phyloP scores from a whole-genome alignment of 768 basidiomycete species.

The Asterophora lycoperdoides region DNA sequence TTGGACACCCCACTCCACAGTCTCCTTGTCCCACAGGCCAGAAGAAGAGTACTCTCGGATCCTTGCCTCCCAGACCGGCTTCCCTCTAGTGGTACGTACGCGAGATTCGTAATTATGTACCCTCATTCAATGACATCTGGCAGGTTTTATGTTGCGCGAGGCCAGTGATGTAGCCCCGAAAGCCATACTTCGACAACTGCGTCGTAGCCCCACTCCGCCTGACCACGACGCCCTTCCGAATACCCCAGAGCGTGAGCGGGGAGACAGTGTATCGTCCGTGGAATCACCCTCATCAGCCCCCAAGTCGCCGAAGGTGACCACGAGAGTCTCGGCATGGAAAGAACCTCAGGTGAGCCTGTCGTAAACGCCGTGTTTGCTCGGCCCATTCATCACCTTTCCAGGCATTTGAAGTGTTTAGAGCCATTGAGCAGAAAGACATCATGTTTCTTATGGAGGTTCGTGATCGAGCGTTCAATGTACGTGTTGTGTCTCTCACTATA shows the following conservation, averaged over 20 bases:
- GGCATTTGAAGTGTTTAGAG: constrained; percentile 68
- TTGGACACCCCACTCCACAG: constrained; percentile 17
- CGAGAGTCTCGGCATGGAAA: constrained; percentile 35
- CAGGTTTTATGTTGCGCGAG: constrained; percentile 72
- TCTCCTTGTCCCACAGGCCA: constrained; percentile 19
- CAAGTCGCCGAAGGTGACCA: constrained; percentile 10
- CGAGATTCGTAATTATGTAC: constrained; percentile 2
- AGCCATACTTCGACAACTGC: constrained; percentile 52
- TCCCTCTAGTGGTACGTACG: constrained; percentile 53
- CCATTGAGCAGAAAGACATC: constrained; percentile 82
- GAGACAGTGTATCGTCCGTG: constrained; percentile 21
- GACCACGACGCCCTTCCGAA: constrained; percentile 15
- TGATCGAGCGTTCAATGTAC: constrained; percentile 74
- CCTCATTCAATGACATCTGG: constrained; percentile 21
- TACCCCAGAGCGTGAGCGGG: constrained; percentile 13
- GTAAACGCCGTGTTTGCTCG: not conserved
- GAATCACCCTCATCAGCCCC: constrained; percentile 16
- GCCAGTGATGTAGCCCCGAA: constrained; percentile 54
- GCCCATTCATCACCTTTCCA: constrained; percentile 13
- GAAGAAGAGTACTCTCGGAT: constrained; percentile 41
- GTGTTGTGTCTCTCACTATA: constrained; percentile 25
- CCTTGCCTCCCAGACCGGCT: constrained; percentile 68
- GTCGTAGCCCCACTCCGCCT: constrained; percentile 37
- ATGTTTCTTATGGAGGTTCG: constrained; percentile 80
- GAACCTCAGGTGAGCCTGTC: constrained; percentile 44